Evolutionary conservation across 805 yeast genomes (phyloP), one percentile per base, ranked within the genome.

Genomic region (Metschnikowia chrysomelidarum): DNA sequence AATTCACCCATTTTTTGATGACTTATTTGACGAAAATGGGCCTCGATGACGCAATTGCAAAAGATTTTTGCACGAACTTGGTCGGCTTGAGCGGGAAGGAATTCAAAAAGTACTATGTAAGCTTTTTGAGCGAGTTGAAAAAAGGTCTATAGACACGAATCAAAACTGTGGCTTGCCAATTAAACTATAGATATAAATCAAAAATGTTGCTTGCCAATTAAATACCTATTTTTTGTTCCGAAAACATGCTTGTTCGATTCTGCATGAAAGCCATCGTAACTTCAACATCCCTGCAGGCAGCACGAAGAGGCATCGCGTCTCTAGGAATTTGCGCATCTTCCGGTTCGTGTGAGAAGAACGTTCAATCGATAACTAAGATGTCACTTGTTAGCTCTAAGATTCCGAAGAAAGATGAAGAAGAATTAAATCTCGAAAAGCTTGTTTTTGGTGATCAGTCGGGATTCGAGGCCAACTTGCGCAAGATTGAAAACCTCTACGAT

Each of bases 381-480:
- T n/a, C n/a, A n/a, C n/a, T n/a, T n/a, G n/a, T n/a, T n/a, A n/a
- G n/a, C n/a, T n/a, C n/a, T n/a, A n/a, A n/a, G n/a, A n/a, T n/a
- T n/a, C n/a, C n/a, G n/a, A n/a, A n/a, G 20, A 91, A 93, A 49
- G 94, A 86, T 56, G 82, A 76, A 33, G 96, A 87, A 56, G 98
- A 93, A 59, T 49, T 80, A 27, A 73, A 65, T 37, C 72, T 93
- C 32, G 95, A 89, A 44, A 84, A 76, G 57, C 69, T 87, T 10
- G 95, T 93, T 4, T 89, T 93, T 62, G 98, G 98, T 11, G 98
- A 93, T 56, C 49, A 71, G 3, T 83, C 78, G 36, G 83, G 91
- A 19, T 82, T 84, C 62, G 85, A 80, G 50, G 54, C 59, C 20
- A 82, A 80, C 41, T 66, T 87, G 53, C 78, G 72, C 37, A 71